A percentile compares a stretch with the other conserved stretches of the same genome.
Conservation (phyloP, 1,139 yeast genomes). For the Pichia sp. region DNA sequence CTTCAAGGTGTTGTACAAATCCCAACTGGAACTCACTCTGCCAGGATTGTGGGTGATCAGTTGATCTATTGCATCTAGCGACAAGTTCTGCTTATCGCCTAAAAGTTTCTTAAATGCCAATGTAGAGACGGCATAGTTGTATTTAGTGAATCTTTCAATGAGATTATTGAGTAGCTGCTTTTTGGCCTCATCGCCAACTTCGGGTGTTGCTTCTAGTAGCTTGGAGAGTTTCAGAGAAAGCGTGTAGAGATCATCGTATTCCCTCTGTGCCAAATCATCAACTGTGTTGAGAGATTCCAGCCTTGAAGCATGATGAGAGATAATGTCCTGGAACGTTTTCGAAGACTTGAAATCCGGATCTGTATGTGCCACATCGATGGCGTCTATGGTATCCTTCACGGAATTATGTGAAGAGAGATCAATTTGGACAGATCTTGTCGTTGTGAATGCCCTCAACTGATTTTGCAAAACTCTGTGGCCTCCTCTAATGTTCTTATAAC, state of each 20-base stretch:
- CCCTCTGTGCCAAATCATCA: conserved; percentile 6
- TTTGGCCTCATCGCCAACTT: conserved; percentile 9
- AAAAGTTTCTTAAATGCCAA: conserved; percentile 15
- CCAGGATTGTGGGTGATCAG: conserved; percentile 28
- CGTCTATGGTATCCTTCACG: background rate
- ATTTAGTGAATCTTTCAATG: conserved; percentile 19
- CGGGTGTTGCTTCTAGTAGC: conserved; percentile 9
- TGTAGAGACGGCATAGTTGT: conserved; percentile 21
- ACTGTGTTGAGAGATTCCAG: conserved; percentile 1
- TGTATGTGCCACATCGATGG: background rate
- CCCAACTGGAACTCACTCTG: conserved; percentile 27
- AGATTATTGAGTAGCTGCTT: conserved; percentile 13
- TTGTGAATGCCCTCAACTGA: conserved; percentile 1
- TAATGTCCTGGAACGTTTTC: conserved; percentile 2
- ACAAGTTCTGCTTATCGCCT: conserved; percentile 7
- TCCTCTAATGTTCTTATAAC: too few species aligned
- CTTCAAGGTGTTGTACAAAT: conserved; percentile 17
- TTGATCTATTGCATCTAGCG: conserved; percentile 14
- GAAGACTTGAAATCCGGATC: background rate
- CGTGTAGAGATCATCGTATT: conserved; percentile 12
- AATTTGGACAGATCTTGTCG: background rate
- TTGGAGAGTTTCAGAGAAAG: conserved; percentile 10
- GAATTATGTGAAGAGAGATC: conserved; percentile 3
- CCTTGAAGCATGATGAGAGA: conserved; percentile 12
- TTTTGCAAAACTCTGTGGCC: too few species aligned